Percentiles rank a stretch among this genome's conserved stretches.
phyloP scores from a whole-genome alignment of 2,329 filamentous ascomycete genomes.

The Blastomyces percursus region DNA sequence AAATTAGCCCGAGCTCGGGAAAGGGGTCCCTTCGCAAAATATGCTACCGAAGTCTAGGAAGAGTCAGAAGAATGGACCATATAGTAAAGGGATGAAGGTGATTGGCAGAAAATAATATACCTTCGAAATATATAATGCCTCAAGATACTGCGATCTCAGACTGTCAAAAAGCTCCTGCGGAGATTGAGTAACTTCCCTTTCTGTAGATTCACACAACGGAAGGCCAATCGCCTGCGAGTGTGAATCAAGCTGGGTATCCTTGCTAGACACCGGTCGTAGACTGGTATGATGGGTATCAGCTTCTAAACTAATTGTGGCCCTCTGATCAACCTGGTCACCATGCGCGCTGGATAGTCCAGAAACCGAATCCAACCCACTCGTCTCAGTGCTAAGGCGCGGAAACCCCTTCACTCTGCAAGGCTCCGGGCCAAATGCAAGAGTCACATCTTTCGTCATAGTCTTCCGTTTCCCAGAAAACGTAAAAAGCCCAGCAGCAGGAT shows the following conservation, averaged over 20 bases:
- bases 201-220: slow-evolving; percentile 3
- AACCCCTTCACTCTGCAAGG: neutral
- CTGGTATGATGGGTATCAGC: neutral
- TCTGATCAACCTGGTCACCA: neutral
- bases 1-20: slow-evolving; percentile 36
- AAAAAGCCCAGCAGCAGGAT: slow-evolving; percentile 15
- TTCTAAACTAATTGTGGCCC: neutral
- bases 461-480: slow-evolving; percentile 18
- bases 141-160: slow-evolving; percentile 32
- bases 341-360: neutral
- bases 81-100: neutral
- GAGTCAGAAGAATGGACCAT: slow-evolving; percentile 11
- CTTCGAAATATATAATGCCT: slow-evolving; percentile 36
- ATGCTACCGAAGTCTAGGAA: slow-evolving; percentile 38
- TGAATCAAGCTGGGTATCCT: neutral
- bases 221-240: neutral
- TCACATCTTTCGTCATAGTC: slow-evolving; percentile 20
- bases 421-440: slow-evolving; percentile 21
- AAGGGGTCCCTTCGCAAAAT: slow-evolving; percentile 42
- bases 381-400: neutral
- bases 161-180: slow-evolving; percentile 28
- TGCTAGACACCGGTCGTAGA: neutral
- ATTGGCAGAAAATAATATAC: slow-evolving; percentile 16
- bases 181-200: slow-evolving; percentile 18
- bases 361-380: neutral